phyloP scores from a whole-genome alignment of 768 basidiomycete species.

The Dacryopinax spathularia region DNA sequence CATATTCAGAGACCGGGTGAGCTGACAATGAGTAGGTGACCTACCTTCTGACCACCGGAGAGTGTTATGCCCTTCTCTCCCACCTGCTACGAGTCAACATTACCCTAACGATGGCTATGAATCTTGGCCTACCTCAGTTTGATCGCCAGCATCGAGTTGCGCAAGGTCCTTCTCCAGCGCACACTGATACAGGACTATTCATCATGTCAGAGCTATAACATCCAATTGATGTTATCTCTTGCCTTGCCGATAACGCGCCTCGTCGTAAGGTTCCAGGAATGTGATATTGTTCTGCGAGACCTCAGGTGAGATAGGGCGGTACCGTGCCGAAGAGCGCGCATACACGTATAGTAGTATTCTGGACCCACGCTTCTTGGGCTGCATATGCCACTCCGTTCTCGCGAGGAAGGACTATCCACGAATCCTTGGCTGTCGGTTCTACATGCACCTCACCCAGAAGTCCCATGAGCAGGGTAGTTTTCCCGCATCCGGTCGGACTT shows the following conservation, averaged over 20 bases:
- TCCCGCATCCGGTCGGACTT: conserved; percentile 3
- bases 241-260: conserved; percentile 32
- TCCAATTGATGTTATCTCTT: background rate
- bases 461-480: conserved; percentile 18
- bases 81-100: conserved; percentile 22
- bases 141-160: conserved; percentile 44
- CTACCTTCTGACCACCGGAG: conserved; percentile 40
- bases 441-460: conserved; percentile 30
- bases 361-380: conserved; percentile 75
- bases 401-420: conserved; percentile 58
- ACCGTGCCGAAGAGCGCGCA: conserved; percentile 8
- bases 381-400: conserved; percentile 60
- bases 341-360: conserved; percentile 61
- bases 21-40: background rate
- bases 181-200: conserved; percentile 26
- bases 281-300: conserved; percentile 40
- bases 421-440: conserved; percentile 26
- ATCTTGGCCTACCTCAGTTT: conserved; percentile 32
- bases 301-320: background rate
- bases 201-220: background rate
- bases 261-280: conserved; percentile 33
- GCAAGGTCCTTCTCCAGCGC: conserved; percentile 33
- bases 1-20: background rate
- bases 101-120: conserved; percentile 10
- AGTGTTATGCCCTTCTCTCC: conserved; percentile 56